These are phyloP conservation scores for Ascochyta rabiei DNA, from an alignment of 2,329 filamentous ascomycete genomes.

Conservation along the genomic window DNA sequence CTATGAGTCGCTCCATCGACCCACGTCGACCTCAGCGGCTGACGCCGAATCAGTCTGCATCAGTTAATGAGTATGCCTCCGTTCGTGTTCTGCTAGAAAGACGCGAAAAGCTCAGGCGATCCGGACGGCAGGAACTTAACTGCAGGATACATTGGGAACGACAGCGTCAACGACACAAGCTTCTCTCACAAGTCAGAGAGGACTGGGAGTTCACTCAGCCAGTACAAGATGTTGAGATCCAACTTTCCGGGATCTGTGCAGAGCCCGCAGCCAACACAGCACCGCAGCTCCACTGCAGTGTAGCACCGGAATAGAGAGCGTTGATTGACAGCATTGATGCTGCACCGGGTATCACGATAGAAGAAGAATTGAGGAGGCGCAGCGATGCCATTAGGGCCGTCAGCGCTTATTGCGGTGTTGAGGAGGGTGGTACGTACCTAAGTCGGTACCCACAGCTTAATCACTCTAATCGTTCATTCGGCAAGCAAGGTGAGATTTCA, in stretches of 20 bases:
- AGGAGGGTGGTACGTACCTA: constrained; percentile 16
- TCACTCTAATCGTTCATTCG: background rate
- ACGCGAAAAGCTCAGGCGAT: background rate
- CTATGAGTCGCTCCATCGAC: constrained; percentile 27
- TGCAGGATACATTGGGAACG: background rate
- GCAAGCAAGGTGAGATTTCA: background rate
- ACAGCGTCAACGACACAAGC: background rate
- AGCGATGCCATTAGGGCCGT: constrained; percentile 1
- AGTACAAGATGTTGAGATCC: background rate
- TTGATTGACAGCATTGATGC: background rate
- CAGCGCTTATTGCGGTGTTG: constrained; percentile 15
- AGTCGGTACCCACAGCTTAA: no score
- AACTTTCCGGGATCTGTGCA: background rate
- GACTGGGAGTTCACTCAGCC: background rate
- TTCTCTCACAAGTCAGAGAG: background rate
- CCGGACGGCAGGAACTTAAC: background rate
- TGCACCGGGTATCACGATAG: background rate
- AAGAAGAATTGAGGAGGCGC: background rate
- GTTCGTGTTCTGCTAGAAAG: background rate
- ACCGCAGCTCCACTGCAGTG: no score
- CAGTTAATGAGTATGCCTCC: background rate
- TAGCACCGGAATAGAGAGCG: background rate
- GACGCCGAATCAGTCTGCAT: constrained; percentile 18
- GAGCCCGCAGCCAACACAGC: background rate
- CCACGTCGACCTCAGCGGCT: constrained; percentile 16